Evolutionary conservation across 345 rosid species (phyloP), one percentile per base, ranked within the genome.

Genomic region (Excoecaria cochinchinensis): DNA sequence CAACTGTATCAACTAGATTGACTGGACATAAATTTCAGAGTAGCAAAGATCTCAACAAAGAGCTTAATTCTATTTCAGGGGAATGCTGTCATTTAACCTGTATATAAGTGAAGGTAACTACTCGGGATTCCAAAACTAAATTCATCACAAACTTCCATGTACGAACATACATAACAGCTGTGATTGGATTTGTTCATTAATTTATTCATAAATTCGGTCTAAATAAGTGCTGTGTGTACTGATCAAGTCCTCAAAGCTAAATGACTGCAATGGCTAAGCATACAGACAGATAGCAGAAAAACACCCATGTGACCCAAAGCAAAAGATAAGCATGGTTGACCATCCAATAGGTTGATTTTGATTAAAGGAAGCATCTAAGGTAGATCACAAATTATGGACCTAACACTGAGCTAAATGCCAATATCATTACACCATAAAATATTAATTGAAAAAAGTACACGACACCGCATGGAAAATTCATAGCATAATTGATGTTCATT

Each of bases 261-360:
- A 63, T 15, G 50, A 73, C 47, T 22, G 17, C 52, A 68, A 40
- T 16, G 53, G 16, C 50, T 42, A 51, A 68, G 58, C 55, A 46
- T 57, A 60, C 59, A 38, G 14, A 52, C 7, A 55, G 52, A 71
- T 22, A 67, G 75, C 69, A 70, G 51, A 76, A 62, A 11, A 77
- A 6, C 72, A 64, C 51, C 31, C 44, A 17, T 50, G 58, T 10
- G 36, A 70, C 55, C 65, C 36, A 48, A 44, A 47, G 36, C n/a
- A 68, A 65, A 16, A 44, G 22, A 76, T 61, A 65, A 67, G 51
- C 44, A 61, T 13, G 53, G 79, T 73, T 82, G 84, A 80, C 79
- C 25, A 66, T 73, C 77, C 77, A 75, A 76, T 50, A 63, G 66
- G 48, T 40, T 55, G 58, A 21, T 69, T 72, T 72, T 51, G 47